Conservation (phyloP, 2,329 filamentous ascomycete genomes). For the Colletotrichum sp. region DNA sequence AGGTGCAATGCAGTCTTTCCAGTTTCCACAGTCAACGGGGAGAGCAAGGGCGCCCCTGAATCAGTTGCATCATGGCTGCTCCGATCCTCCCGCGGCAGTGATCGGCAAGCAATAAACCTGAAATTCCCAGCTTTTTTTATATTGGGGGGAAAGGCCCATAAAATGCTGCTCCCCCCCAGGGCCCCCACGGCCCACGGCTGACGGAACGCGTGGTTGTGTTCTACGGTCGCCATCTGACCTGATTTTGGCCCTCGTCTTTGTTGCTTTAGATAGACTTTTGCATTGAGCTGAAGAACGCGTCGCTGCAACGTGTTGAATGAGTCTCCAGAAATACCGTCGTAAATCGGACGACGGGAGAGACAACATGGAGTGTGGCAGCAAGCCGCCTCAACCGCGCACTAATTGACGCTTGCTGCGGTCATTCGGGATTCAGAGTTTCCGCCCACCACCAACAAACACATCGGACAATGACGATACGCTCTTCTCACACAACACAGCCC, state of each 20-base stretch:
- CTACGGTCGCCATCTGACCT: not conserved
- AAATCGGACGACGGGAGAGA: not conserved
- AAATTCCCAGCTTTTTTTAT: not conserved
- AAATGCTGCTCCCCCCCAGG: not conserved
- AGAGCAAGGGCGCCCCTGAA: not conserved
- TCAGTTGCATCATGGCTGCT: not conserved
- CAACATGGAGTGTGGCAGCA: not conserved
- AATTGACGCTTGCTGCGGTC: not conserved
- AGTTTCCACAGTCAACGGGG: not conserved
- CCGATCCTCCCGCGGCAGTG: constrained; percentile 1
- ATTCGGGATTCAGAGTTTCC: not conserved
- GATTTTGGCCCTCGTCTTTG: not conserved
- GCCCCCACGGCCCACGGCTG: not conserved
- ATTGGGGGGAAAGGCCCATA: not conserved
- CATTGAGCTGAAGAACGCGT: not conserved
- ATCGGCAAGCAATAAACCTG: not conserved
- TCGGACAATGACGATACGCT: not conserved
- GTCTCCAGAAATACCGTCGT: not conserved
- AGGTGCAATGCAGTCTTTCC: not conserved
- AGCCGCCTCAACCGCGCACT: not conserved
- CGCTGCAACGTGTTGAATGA: not conserved
- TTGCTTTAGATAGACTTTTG: not conserved
- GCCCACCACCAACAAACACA: not conserved
- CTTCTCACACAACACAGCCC: not conserved
- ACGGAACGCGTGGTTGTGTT: not conserved